Base-by-base conservation (phyloP, 2,329 filamentous ascomycete species). In the Epichloe aotearoae region DNA sequence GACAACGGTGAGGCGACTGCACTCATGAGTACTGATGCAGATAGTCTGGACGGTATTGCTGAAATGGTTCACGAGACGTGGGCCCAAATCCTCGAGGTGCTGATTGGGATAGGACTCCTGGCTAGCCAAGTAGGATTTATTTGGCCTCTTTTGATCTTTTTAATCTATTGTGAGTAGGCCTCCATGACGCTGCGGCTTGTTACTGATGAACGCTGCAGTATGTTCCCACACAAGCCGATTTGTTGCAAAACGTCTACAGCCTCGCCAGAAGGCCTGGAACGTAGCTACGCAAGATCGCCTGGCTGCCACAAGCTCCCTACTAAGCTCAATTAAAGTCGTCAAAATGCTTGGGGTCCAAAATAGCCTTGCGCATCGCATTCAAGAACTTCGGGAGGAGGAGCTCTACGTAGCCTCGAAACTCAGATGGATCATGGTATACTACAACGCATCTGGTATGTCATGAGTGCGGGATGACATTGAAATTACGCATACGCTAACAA, bases 21-120 rank as follows among this genome's bases (percentile, higher is more conserved):
- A 0, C 58, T 73, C 0, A 67, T 71, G 58, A 72, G 64, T 50
- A 71, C 62, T 2, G 71, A 74, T 55, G 61, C 66, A 2, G 63
- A 66, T 12, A 61, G 57, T 48, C 56, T 72, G 0, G 62, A 61
- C 1, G 55, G 55, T 0, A 59, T 64, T 5, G 61, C 58, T 0
- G 58, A 62, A 33, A 67, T 72, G 64, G 52, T 69, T 14, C 69
- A 73, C 46, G 70, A 73, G 41, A 64, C 62, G 1, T 73, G 70
- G 68, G 70, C 66, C 0, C 62, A 69, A 14, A 38, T 64, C 1
- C n/a, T 73, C 1, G 71, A 73, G 51, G 64, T 73, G 0, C 38
- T 64, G 0, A 57, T 74, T 37, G 72, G 70, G 2, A 61, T 70
- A 2, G 45, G 50, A 6, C 59, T 74, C 48, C 54, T 75, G 2